These are phyloP conservation scores for Boletus coccyginus DNA, from an alignment of 768 basidiomycete genomes.

Conservation along the genomic window DNA sequence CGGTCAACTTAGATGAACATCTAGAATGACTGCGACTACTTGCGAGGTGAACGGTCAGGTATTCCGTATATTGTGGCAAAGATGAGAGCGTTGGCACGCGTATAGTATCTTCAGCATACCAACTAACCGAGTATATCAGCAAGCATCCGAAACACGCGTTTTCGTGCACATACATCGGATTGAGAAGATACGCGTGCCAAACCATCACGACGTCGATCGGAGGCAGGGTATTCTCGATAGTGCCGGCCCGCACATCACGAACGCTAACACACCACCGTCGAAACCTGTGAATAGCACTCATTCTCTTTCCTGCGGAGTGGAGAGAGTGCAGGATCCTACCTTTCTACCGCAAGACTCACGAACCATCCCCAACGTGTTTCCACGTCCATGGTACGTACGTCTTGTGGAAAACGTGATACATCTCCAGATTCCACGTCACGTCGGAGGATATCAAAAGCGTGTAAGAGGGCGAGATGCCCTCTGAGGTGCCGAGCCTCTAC, in stretches of 20 bases:
- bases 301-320: not conserved
- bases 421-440: conserved; percentile 15
- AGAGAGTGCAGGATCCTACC: conserved; percentile 10
- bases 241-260: not conserved
- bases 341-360: conserved; percentile 34
- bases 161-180: conserved; percentile 25
- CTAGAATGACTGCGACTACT: not conserved
- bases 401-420: conserved; percentile 12
- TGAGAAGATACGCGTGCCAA: conserved; percentile 37
- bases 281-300: conserved; percentile 22
- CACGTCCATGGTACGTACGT: conserved; percentile 8
- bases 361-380: conserved; percentile 36
- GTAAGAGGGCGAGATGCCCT: conserved; percentile 27
- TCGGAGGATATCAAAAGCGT: conserved; percentile 24
- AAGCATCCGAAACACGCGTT: not conserved
- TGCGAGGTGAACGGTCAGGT: conserved; percentile 10
- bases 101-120: conserved; percentile 18
- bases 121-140: not conserved
- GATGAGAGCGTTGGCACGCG: conserved; percentile 3
- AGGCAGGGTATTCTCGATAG: conserved; percentile 16
- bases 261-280: conserved; percentile 30
- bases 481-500: conserved; percentile 22
- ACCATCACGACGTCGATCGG: conserved; percentile 38
- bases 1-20: not conserved
- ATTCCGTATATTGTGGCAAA: conserved; percentile 10